phyloP scores from a whole-genome alignment of 2,329 filamentous ascomycete genomes.

The Dactylellina sp. region DNA sequence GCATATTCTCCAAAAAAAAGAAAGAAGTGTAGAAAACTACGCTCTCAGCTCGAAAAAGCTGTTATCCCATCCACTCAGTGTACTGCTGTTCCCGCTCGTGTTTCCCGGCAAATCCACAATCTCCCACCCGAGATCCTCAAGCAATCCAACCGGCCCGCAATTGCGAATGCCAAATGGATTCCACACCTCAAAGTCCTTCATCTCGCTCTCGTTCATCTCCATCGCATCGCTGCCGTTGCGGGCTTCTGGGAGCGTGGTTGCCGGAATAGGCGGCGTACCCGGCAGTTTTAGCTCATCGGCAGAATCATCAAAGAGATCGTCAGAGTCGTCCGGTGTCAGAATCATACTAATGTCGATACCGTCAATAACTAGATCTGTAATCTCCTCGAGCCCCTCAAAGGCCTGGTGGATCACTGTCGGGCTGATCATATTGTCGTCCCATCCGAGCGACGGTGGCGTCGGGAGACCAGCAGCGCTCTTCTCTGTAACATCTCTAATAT shows the following conservation, averaged over 20 bases:
- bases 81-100: conserved; percentile 23
- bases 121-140: conserved; percentile 56
- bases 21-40: neutral
- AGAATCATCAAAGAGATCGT: conserved; percentile 33
- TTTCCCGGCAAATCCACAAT: conserved; percentile 36
- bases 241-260: conserved; percentile 16
- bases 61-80: conserved; percentile 46
- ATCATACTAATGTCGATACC: conserved; percentile 53
- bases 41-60: conserved; percentile 45
- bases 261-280: conserved; percentile 6
- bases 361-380: conserved; percentile 45
- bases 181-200: conserved; percentile 51
- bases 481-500: conserved; percentile 4
- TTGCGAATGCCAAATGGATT: conserved; percentile 56
- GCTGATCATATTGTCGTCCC: conserved; percentile 44
- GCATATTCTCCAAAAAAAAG: neutral
- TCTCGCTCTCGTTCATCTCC: conserved; percentile 51
- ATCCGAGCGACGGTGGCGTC: conserved; percentile 27
- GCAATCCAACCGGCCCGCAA: conserved; percentile 34
- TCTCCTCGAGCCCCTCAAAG: conserved; percentile 53
- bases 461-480: conserved; percentile 1
- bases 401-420: conserved; percentile 49
- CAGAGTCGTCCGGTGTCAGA: conserved; percentile 41
- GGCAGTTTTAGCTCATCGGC: conserved; percentile 26
- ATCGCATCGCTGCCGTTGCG: conserved; percentile 35